phyloP scores from a whole-genome alignment of 768 basidiomycete genomes.

The Phaeotremella skinneri region DNA sequence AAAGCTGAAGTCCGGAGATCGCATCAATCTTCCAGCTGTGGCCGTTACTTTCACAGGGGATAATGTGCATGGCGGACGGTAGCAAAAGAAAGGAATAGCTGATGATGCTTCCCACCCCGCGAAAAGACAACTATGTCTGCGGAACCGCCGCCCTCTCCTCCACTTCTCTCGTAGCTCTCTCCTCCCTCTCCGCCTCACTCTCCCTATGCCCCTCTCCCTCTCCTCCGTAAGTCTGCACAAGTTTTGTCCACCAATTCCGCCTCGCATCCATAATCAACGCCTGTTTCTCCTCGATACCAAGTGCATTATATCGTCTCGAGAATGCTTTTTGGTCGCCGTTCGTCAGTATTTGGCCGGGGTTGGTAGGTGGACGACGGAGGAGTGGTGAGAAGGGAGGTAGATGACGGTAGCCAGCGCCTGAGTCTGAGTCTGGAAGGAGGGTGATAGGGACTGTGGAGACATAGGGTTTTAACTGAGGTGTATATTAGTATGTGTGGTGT shows the following conservation, averaged over 20 bases:
- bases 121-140: too few species aligned
- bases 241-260: slow-evolving; percentile 45
- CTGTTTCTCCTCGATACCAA: slow-evolving; percentile 30
- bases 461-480: slow-evolving; percentile 38
- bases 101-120: too few species aligned
- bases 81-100: too few species aligned
- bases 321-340: slow-evolving; percentile 22
- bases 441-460: slow-evolving; percentile 23
- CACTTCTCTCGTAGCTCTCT: slow-evolving; percentile 14
- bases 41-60: too few species aligned
- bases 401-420: neutral
- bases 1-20: too few species aligned
- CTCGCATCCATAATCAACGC: slow-evolving; percentile 38
- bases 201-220: neutral
- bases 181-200: slow-evolving; percentile 13
- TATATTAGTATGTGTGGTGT: slow-evolving; percentile 5
- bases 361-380: slow-evolving; percentile 14
- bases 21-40: too few species aligned
- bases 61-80: too few species aligned
- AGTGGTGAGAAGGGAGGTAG: slow-evolving; percentile 16
- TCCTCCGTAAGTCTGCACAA: slow-evolving; percentile 14
- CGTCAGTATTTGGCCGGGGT: slow-evolving; percentile 14
- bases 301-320: slow-evolving; percentile 32
- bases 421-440: slow-evolving; percentile 26
- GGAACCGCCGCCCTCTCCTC: slow-evolving; percentile 16